phyloP scores from a whole-genome alignment of 73 alveolate species.

The Paramecium bursaria region DNA sequence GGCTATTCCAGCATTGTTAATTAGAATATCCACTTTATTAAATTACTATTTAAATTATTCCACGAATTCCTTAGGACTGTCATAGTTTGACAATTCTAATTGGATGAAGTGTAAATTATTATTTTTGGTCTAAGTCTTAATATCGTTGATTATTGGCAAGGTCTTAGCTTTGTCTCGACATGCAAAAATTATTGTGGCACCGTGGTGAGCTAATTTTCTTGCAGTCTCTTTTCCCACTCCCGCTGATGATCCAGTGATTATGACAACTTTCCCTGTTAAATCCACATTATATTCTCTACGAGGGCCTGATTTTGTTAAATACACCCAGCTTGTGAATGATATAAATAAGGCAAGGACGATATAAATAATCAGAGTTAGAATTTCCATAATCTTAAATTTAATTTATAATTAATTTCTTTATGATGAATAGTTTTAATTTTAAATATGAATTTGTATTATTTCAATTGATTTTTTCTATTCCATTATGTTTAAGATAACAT shows the following conservation, averaged over 20 bases:
- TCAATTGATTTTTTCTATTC: too few species aligned
- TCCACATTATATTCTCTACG: not conserved
- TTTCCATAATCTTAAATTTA: too few species aligned
- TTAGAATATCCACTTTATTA: slow-evolving; percentile 29
- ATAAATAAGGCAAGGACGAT: too few species aligned
- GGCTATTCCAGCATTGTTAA: slow-evolving; percentile 68
- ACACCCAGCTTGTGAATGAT: too few species aligned
- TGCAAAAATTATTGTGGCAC: slow-evolving; percentile 73
- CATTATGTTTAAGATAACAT: too few species aligned
- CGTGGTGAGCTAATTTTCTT: slow-evolving; percentile 70
- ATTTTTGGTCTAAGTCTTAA: not conserved
- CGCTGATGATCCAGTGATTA: slow-evolving; percentile 78
- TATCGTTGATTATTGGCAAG: not conserved
- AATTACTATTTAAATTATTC: slow-evolving; percentile 25
- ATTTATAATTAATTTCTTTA: too few species aligned
- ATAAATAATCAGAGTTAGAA: too few species aligned
- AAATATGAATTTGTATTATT: too few species aligned
- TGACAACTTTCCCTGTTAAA: slow-evolving; percentile 66
- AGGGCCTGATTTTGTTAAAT: slow-evolving; percentile 56
- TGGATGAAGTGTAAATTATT: not conserved
- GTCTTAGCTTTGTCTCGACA: slow-evolving; percentile 73
- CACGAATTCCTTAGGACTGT: slow-evolving; percentile 8
- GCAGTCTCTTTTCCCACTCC: slow-evolving; percentile 80
- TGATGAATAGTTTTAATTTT: too few species aligned
- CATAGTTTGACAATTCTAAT: slow-evolving; percentile 42